phyloP scores from a whole-genome alignment of 1,139 yeast genomes.

The Oligophagozyma castellii region DNA sequence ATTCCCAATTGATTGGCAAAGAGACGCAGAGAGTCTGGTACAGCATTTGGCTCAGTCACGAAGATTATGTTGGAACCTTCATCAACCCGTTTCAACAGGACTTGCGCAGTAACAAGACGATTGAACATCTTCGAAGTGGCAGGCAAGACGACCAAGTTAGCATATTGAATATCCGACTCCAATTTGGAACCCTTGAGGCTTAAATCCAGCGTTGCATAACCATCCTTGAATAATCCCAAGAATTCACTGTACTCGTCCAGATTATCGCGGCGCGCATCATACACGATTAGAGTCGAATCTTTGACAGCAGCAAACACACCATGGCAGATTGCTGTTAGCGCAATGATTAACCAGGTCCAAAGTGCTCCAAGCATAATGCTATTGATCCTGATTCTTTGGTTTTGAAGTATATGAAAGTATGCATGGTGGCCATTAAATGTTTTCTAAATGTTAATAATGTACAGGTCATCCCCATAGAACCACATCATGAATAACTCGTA shows the following conservation, averaged over 20 bases:
- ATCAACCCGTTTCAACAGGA: conserved; percentile 38
- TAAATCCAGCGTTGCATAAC: conserved; percentile 23
- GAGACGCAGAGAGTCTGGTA: conserved; percentile 54
- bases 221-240: conserved; percentile 21
- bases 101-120: conserved; percentile 29
- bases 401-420: too few species aligned
- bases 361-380: background rate
- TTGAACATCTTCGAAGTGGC: conserved; percentile 31
- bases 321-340: conserved; percentile 1
- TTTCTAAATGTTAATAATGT: too few species aligned
- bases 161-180: too few species aligned
- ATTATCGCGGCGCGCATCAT: conserved; percentile 23
- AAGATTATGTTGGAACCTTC: conserved; percentile 66
- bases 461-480: too few species aligned
- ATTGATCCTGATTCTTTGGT: too few species aligned
- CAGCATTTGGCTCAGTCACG: conserved; percentile 41
- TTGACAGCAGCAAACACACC: conserved; percentile 9
- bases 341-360: conserved; percentile 3
- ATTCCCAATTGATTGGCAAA: conserved; percentile 75
- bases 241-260: conserved; percentile 23
- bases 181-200: too few species aligned
- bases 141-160: conserved; percentile 45
- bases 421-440: too few species aligned
- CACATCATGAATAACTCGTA: too few species aligned
- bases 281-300: conserved; percentile 26